These are phyloP conservation scores for Thuidium tamariscinum DNA, from an alignment of 225 moss, liverwort and hornwort genomes.

Conservation along the genomic window DNA sequence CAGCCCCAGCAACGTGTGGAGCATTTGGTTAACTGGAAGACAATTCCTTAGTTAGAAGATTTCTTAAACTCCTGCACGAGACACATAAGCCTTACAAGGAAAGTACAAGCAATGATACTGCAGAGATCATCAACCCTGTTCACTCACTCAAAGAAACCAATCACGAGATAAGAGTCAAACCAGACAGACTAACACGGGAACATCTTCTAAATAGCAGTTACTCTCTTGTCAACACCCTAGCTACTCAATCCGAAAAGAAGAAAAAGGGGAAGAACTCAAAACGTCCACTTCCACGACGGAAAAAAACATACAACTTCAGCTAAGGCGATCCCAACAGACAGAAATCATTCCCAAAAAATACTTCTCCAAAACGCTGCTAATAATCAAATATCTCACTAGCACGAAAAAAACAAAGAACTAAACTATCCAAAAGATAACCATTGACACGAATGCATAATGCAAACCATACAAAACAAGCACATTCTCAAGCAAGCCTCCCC, in stretches of 20 bases:
- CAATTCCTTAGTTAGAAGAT: background rate
- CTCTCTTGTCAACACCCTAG: background rate
- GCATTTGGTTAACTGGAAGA: background rate
- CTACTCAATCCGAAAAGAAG: background rate
- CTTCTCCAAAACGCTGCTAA: background rate
- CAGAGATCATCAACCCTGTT: background rate
- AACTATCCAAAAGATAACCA: background rate
- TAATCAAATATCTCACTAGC: background rate
- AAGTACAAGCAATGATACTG: background rate
- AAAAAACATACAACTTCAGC: background rate
- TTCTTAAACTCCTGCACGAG: background rate
- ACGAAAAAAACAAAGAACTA: background rate
- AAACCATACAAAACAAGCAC: background rate
- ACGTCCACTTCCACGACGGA: background rate
- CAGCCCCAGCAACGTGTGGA: background rate
- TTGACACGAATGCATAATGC: too few species aligned
- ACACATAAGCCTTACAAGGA: background rate
- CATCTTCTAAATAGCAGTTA: background rate
- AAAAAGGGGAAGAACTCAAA: background rate
- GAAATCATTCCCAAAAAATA: background rate
- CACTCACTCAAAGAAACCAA: background rate
- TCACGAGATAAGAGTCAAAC: background rate
- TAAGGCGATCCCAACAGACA: background rate
- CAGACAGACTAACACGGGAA: background rate
- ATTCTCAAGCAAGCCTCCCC: background rate